These are phyloP conservation scores for Coemansia sp. DNA, from an alignment of 192 early-diverging fungal genomes.

Conservation along the genomic window DNA sequence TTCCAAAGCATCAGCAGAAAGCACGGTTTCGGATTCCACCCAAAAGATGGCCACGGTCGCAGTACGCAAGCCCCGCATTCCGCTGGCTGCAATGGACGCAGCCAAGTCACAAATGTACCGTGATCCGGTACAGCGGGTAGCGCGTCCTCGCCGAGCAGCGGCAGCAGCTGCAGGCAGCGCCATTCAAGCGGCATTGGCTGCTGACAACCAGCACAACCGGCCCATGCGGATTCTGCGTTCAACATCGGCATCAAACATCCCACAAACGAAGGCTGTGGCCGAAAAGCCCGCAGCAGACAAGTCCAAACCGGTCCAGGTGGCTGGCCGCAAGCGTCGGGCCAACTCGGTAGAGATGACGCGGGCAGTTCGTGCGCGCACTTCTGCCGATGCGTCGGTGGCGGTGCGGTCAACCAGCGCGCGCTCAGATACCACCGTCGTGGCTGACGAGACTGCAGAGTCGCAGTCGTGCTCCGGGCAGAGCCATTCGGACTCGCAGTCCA, in stretches of 20 bases:
- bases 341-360: conserved; percentile 21
- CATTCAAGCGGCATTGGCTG: conserved; percentile 7
- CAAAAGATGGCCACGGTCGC: conserved; percentile 27
- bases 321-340: conserved; percentile 40
- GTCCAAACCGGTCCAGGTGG: conserved; percentile 14
- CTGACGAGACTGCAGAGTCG: conserved; percentile 17
- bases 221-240: conserved; percentile 24
- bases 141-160: conserved; percentile 13
- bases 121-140: conserved; percentile 18
- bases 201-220: background rate
- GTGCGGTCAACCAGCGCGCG: conserved; percentile 5
- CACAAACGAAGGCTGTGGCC: conserved; percentile 1
- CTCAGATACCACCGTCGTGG: conserved; percentile 15
- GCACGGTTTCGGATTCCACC: background rate
- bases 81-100: conserved; percentile 29
- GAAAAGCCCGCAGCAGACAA: conserved; percentile 3
- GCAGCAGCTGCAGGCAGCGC: conserved; percentile 5
- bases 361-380: conserved; percentile 24
- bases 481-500: conserved; percentile 34
- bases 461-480: conserved; percentile 24
- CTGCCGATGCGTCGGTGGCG: background rate
- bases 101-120: conserved; percentile 32
- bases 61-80: conserved; percentile 33
- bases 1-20: background rate
- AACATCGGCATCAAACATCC: conserved; percentile 32